Evolutionary conservation across 1,284 basidiomycete species (phyloP), one percentile per base, ranked within the genome.

Genomic region (Apiotrichum veenhuisii): DNA sequence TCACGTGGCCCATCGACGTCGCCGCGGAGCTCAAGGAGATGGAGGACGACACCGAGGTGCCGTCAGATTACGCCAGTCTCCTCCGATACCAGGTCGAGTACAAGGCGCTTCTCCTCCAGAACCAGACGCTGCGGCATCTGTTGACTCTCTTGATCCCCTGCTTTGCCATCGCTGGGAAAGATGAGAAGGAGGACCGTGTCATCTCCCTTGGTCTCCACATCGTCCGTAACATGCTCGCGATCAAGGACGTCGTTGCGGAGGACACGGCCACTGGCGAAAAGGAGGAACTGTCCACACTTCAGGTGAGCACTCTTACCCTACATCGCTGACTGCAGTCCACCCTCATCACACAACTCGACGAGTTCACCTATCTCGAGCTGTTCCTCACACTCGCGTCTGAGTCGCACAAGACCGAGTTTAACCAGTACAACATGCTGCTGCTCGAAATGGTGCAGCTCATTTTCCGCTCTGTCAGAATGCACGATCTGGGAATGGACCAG

Each of bases 1-100:
- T 97, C 86, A 97, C 92, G 4, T 97, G 93, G 93, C 94, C 94
- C 1, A 94, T 97, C 58, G 90, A 97, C 76, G 80, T 96, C 58
- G 88, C 89, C 1, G 87, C 89, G 67, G 94, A 97, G 76, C 80
- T 97, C 59, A 89, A 88, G 70, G 93, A 96, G 70, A 82, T 93
- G 49, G 87, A 91, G 68, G 80, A 80, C 54, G 63, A 61, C 34
- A 87, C 90, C 50, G 87, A 84, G 27, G 83, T 82, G 57, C 83
- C 85, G 20, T 84, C 89, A 18, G 93, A 97, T 75, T 96, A 93
- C 73, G 90, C 90, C 0, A 85, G 87, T 61, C 82, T 96, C 17
- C 74, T 88, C 25, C 78, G 84, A 62, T 87, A 86, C 58, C 93
- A 96, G 72, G 77, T 91, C 27, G 80, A 87, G 66, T 97, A 96